A percentile compares a stretch with the other conserved stretches of the same genome.
These are phyloP conservation scores for Artomyces pyxidatus DNA, from an alignment of 768 basidiomycete genomes.

Conservation along the genomic window DNA sequence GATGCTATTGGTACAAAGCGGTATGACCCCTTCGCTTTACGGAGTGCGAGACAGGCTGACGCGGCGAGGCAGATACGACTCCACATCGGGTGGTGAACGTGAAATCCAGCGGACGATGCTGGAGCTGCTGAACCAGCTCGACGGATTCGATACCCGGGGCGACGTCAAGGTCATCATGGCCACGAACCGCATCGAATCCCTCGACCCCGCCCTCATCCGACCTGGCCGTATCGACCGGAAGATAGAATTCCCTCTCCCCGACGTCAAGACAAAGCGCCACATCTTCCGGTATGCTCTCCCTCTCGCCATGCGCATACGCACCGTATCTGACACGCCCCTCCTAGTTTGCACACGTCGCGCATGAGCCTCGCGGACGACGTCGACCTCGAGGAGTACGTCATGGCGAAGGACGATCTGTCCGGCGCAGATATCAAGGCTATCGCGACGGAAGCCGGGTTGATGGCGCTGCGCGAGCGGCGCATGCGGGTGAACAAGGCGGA, in stretches of 20 bases:
- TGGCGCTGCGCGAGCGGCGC: constrained; percentile 88
- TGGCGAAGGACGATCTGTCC: constrained; percentile 91
- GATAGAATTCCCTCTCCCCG: constrained; percentile 96
- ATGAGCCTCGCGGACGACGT: constrained; percentile 89
- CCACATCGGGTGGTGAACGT: constrained; percentile 96
- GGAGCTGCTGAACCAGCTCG: constrained; percentile 95
- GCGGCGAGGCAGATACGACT: constrained; percentile 69
- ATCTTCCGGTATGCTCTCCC: constrained; percentile 71
- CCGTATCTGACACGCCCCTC: background rate
- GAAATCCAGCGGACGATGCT: constrained; percentile 99
- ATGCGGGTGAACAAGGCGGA: constrained; percentile 93
- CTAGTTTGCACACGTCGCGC: constrained; percentile 82
- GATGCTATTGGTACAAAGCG: constrained; percentile 83
- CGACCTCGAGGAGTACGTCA: constrained; percentile 91
- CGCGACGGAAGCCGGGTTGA: constrained; percentile 95
- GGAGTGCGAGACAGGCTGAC: background rate
- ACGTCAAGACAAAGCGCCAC: constrained; percentile 97
- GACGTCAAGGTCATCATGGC: constrained; percentile 99
- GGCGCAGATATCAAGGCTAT: constrained; percentile 99
- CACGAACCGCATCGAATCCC: constrained; percentile 93
- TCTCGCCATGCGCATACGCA: background rate
- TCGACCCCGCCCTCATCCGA: constrained; percentile 96
- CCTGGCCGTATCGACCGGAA: constrained; percentile 98
- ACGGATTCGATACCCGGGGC: constrained; percentile 99
- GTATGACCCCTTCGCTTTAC: constrained; percentile 32